Base-by-base conservation (phyloP, 352 stramenopile genomes). In the Phytophthora multivora region DNA sequence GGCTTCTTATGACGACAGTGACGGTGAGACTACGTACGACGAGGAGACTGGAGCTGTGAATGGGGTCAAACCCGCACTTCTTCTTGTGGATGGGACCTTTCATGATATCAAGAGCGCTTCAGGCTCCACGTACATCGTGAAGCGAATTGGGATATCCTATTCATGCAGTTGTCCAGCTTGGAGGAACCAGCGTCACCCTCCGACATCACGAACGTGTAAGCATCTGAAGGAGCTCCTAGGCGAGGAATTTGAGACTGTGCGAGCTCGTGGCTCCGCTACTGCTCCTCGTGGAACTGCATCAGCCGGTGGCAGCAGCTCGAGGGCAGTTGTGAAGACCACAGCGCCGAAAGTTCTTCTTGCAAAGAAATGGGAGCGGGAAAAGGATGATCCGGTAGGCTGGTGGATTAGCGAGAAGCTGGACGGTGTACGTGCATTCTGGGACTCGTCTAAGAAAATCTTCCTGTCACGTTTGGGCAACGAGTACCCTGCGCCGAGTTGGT, bases 391-490 rank as follows among this genome's bases (percentile, higher is more conserved):
- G 0, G 63, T 77, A 2, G 57, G 59, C 23, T 93, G 84, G 84
- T 89, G 77, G 75, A 85, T 93, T 41, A 90, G 78, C 42, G 84
- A 93, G 52, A 93, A 93, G 56, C 56, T 93, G 21, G 84, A 93
- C 40, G 84, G 84, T 15, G 75, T 93, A 25, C 81, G 84, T 13
- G 81, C 80, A 13, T 88, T 69, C 54, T 89, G 83, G 82, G 60
- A 88, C 53, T 79, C 75, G 2, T 59, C 61, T 19, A 77, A 82
- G 42, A 75, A 65, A 19, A 62, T 72, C 16, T 90, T 90, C 50
- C 65, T 89, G 2, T 89, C 78, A 5, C 77, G 84, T 2, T 56
- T 86, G 10, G 80, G 83, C 3, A 91, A 93, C 23, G 63, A 79
- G 33, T 91, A 88, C 49, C 75, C 73, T 0, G 84, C 80, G 7